A percentile compares a stretch with the other conserved stretches of the same genome.
These are phyloP conservation scores for Pythium oligandrum DNA, from an alignment of 352 stramenopile species.

Conservation along the genomic window DNA sequence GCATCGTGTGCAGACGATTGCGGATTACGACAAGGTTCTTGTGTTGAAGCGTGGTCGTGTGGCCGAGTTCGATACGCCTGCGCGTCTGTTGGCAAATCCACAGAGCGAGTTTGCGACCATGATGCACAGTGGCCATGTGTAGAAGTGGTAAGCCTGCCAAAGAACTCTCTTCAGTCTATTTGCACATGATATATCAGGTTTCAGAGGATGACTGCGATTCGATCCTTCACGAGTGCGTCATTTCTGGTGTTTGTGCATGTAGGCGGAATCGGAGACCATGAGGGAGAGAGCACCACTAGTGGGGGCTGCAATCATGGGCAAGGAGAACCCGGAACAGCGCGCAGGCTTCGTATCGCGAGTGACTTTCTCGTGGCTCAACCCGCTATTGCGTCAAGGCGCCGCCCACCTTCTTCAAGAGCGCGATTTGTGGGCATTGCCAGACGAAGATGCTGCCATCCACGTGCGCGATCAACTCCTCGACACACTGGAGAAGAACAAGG, in stretches of 20 bases:
- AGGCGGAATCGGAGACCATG: no score
- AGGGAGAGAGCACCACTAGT: no score
- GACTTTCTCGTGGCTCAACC: slow-evolving; percentile 36
- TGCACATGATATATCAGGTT: no score
- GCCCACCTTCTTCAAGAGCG: slow-evolving; percentile 24
- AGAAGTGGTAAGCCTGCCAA: no score
- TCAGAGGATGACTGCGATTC: no score
- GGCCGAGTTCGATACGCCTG: slow-evolving; percentile 66
- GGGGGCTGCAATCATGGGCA: no score
- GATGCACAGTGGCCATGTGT: no score
- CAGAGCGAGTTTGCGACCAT: slow-evolving; percentile 46
- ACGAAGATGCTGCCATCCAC: slow-evolving; percentile 23
- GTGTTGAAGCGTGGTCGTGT: slow-evolving; percentile 76
- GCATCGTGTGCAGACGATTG: slow-evolving; percentile 82
- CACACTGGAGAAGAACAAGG: slow-evolving; percentile 7
- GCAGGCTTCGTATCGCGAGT: slow-evolving; percentile 7
- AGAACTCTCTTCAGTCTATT: no score
- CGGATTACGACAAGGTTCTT: slow-evolving; percentile 84
- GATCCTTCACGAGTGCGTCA: no score
- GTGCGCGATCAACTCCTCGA: slow-evolving; percentile 29
- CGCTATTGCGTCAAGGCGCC: slow-evolving; percentile 30
- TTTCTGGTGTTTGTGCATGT: no score
- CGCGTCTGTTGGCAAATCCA: slow-evolving; percentile 33
- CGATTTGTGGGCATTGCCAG: slow-evolving; percentile 39
- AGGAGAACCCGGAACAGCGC: slow-evolving; percentile 9